Evolutionary conservation across 176 grass and related monocot species (phyloP).

Genomic region (Otatea glauca): DNA sequence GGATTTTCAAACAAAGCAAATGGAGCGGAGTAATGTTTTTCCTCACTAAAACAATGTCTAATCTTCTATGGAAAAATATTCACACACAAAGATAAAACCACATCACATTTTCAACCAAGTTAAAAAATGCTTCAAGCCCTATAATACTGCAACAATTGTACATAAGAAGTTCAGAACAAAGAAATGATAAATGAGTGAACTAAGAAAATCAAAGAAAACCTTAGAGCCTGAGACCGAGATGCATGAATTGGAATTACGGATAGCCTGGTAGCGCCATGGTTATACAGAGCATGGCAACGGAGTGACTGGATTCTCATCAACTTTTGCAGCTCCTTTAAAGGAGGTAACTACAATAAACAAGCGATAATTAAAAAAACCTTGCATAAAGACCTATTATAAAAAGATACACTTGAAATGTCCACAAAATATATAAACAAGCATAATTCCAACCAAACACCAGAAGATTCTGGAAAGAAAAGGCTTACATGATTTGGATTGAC

Average conservation of each 20-base stretch:
- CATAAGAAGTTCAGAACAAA: conserved; percentile 28
- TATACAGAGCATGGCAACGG: conserved; percentile 77
- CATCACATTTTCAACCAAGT: not conserved
- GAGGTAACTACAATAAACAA: conserved; percentile 64
- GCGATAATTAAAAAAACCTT: conserved; percentile 3
- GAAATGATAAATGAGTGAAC: conserved; percentile 25
- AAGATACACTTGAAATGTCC: not conserved
- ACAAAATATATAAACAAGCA: not conserved
- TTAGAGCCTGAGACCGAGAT: conserved; percentile 82
- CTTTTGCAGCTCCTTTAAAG: conserved; percentile 67
- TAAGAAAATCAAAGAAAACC: conserved; percentile 50
- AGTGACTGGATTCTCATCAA: conserved; percentile 86
- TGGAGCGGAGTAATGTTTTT: not conserved
- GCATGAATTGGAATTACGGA: conserved; percentile 83
- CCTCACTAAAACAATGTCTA: not conserved
- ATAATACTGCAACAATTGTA: conserved; percentile 5
- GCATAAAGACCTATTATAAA: not conserved
- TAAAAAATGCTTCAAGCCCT: not conserved
- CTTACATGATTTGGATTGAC: conserved; percentile 84
- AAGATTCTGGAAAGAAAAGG: conserved; percentile 30
- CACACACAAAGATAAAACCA: not conserved
- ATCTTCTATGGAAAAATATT: conserved; percentile 1
- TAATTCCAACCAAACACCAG: conserved; percentile 7
- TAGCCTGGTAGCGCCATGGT: conserved; percentile 72
- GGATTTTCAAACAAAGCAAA: conserved; percentile 13